Conservation (phyloP, 2,329 filamentous ascomycete genomes). For the Dothiorella sarmentorum region DNA sequence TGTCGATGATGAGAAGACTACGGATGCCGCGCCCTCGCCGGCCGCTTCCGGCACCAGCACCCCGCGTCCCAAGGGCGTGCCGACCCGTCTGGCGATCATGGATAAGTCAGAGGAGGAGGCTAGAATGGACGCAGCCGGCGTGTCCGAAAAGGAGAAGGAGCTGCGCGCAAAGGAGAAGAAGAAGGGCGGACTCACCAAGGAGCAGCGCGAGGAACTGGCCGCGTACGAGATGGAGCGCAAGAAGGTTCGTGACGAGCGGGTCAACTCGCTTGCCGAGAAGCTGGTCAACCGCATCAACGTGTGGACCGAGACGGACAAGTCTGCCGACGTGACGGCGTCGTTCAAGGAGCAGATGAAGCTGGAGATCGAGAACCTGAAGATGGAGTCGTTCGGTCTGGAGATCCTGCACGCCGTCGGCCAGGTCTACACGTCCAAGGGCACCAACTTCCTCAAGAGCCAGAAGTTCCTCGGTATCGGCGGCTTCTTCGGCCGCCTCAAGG, state of each 20-base stretch:
- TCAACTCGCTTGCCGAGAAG: slow-evolving; percentile 79
- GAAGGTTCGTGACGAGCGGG: slow-evolving; percentile 80
- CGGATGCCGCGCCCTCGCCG: slow-evolving; percentile 32
- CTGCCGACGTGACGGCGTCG: slow-evolving; percentile 74
- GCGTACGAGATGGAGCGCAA: slow-evolving; percentile 85
- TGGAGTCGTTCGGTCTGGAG: slow-evolving; percentile 96
- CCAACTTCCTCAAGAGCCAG: slow-evolving; percentile 84
- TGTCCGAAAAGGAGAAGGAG: slow-evolving; percentile 71
- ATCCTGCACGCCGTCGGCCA: slow-evolving; percentile 92
- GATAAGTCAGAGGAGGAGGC: slow-evolving; percentile 79
- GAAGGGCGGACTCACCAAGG: slow-evolving; percentile 80
- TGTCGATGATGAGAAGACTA: slow-evolving; percentile 8
- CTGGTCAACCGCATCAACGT: slow-evolving; percentile 84
- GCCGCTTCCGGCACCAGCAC: slow-evolving; percentile 45
- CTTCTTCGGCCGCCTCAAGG: slow-evolving; percentile 90
- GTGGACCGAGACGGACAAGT: slow-evolving; percentile 97
- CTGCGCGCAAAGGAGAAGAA: slow-evolving; percentile 81
- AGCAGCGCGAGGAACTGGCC: slow-evolving; percentile 87
- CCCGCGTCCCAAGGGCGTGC: slow-evolving; percentile 52
- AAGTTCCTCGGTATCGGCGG: slow-evolving; percentile 95
- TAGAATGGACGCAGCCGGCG: slow-evolving; percentile 59
- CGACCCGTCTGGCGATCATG: slow-evolving; percentile 81
- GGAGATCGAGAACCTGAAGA: slow-evolving; percentile 97
- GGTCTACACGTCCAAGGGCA: slow-evolving; percentile 85
- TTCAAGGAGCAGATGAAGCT: slow-evolving; percentile 93